These are phyloP conservation scores for Thelonectria blattea DNA, from an alignment of 2,329 filamentous ascomycete species.

Conservation along the genomic window DNA sequence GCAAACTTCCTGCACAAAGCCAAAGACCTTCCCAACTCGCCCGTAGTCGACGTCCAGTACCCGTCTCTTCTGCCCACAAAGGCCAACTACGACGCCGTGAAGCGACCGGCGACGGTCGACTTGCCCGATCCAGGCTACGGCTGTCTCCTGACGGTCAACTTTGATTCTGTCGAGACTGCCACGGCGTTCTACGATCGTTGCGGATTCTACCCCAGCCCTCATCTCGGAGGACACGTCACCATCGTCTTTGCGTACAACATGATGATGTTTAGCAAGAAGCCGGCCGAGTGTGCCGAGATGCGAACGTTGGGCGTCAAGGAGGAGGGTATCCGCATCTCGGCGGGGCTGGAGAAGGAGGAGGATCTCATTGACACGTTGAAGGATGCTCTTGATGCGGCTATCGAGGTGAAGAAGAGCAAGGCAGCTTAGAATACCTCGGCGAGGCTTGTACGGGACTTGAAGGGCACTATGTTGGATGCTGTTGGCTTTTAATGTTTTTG, in stretches of 20 bases:
- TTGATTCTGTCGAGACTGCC: slow-evolving; percentile 49
- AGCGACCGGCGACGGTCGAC: slow-evolving; percentile 48
- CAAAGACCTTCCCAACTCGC: slow-evolving; percentile 40
- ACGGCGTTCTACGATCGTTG: slow-evolving; percentile 57
- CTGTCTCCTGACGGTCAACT: slow-evolving; percentile 59
- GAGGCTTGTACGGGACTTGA: too few relatives aligned
- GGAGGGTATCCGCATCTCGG: slow-evolving; percentile 54
- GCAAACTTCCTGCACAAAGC: slow-evolving; percentile 45
- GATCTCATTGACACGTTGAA: slow-evolving; percentile 49
- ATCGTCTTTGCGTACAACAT: slow-evolving; percentile 56
- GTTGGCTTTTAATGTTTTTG: too few relatives aligned
- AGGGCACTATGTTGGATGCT: too few relatives aligned
- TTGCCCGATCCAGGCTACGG: slow-evolving; percentile 59
- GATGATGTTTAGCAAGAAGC: slow-evolving; percentile 49
- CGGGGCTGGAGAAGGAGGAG: slow-evolving; percentile 52
- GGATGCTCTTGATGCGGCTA: slow-evolving; percentile 42
- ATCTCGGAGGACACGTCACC: slow-evolving; percentile 60
- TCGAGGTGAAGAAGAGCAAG: slow-evolving; percentile 18
- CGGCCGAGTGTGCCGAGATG: slow-evolving; percentile 46
- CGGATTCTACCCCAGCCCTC: slow-evolving; percentile 57
- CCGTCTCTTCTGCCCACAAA: slow-evolving; percentile 47
- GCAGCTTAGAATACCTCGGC: neutral
- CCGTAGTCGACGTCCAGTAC: slow-evolving; percentile 52
- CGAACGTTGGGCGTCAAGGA: slow-evolving; percentile 46
- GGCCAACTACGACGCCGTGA: slow-evolving; percentile 43